Evolutionary conservation across 106 monocot species (phyloP).

Genomic region (Narthecium ossifragum): DNA sequence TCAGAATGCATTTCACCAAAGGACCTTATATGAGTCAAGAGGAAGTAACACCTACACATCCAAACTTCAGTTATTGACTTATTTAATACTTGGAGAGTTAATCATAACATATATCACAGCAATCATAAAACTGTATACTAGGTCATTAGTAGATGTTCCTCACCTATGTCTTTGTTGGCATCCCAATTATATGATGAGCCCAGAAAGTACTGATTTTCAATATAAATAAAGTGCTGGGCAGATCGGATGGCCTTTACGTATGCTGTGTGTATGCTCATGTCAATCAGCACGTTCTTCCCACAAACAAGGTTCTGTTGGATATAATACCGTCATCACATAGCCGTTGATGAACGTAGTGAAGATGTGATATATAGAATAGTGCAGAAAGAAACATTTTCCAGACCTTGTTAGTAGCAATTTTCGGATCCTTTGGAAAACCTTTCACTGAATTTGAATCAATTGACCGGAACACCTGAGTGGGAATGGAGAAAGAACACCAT

Average conservation of each 20-base stretch:
- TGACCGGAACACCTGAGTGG: conserved; percentile 73
- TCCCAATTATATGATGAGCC: conserved; percentile 93
- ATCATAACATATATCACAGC: not conserved
- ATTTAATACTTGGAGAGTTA: not conserved
- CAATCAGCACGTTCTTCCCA: conserved; percentile 90
- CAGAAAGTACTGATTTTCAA: conserved; percentile 94
- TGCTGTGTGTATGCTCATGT: conserved; percentile 96
- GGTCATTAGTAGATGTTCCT: not conserved
- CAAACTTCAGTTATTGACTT: too few relatives aligned
- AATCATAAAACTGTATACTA: not conserved
- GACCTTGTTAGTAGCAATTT: conserved; percentile 68
- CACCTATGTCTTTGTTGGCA: conserved; percentile 80
- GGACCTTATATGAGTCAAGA: too few relatives aligned
- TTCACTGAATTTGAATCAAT: conserved; percentile 96
- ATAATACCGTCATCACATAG: too few relatives aligned
- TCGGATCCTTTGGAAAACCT: conserved; percentile 92
- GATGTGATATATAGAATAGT: too few relatives aligned
- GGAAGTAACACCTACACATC: too few relatives aligned
- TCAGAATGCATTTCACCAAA: too few relatives aligned
- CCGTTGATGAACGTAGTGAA: too few relatives aligned
- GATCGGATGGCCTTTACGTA: conserved; percentile 94
- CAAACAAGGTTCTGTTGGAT: conserved; percentile 78
- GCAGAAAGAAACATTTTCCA: too few relatives aligned
- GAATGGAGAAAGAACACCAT: not conserved
- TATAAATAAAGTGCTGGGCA: conserved; percentile 92